Conservation (phyloP, 2,329 filamentous ascomycete genomes). For the Akanthomyces dipterigenus region DNA sequence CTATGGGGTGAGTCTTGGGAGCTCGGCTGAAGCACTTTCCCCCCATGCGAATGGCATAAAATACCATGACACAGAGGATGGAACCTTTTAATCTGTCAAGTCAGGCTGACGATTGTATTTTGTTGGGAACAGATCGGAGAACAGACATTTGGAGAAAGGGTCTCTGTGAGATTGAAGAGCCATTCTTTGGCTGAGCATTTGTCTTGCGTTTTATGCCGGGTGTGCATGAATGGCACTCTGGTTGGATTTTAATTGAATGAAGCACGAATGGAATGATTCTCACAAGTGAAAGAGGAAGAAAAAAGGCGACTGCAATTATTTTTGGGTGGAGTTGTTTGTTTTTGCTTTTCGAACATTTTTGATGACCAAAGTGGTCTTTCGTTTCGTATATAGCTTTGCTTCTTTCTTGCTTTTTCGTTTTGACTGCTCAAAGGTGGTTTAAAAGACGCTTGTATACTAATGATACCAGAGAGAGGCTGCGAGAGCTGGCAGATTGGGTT, state of each 20-base stretch:
- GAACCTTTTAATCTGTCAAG: constrained; percentile 3
- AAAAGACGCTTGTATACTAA: background rate
- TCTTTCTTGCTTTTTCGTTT: background rate
- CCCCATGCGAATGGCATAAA: background rate
- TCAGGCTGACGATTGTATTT: constrained; percentile 2
- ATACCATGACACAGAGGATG: background rate
- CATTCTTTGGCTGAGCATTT: constrained; percentile 4
- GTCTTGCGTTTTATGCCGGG: background rate
- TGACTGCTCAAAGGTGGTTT: background rate
- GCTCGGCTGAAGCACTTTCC: constrained; percentile 24
- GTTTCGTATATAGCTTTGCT: background rate
- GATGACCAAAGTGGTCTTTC: background rate
- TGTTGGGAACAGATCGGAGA: constrained; percentile 4
- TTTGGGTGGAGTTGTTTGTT: background rate
- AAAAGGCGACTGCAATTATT: background rate
- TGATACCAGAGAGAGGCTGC: background rate
- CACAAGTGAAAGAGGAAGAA: background rate
- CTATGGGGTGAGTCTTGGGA: constrained; percentile 48
- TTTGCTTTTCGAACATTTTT: background rate
- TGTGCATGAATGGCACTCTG: background rate
- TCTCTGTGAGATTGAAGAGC: constrained; percentile 8
- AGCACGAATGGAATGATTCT: background rate
- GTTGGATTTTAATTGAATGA: background rate
- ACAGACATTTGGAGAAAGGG: constrained; percentile 10
- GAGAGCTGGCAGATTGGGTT: background rate